These are phyloP conservation scores for Suillus sp. DNA, from an alignment of 768 basidiomycete genomes.

Conservation along the genomic window DNA sequence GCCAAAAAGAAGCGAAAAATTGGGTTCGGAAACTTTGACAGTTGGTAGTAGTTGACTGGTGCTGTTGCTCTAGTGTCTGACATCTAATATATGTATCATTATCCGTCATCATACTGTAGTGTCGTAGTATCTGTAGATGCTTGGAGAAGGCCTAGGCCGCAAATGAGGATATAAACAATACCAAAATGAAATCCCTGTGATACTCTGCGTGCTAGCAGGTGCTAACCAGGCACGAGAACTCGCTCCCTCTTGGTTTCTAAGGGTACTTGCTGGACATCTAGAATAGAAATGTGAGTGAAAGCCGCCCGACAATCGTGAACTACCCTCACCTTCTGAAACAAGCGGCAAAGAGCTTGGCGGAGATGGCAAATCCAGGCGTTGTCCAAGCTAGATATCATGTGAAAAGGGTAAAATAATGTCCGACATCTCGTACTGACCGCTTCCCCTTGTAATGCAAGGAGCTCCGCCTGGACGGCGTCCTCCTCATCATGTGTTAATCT, in stretches of 20 bases:
- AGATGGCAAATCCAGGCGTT: conserved; percentile 50
- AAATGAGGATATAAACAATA: background rate
- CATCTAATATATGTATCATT: conserved; percentile 1
- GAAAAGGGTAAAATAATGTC: background rate
- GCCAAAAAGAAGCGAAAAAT: conserved; percentile 78
- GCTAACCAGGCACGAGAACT: conserved; percentile 27
- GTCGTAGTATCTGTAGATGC: background rate
- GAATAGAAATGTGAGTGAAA: conserved; percentile 10
- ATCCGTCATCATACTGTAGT: conserved; percentile 1
- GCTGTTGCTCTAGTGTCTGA: background rate
- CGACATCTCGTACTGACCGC: conserved; percentile 41
- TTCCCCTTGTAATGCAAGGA: conserved; percentile 66
- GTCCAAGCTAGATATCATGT: conserved; percentile 33
- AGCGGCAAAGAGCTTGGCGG: conserved; percentile 52
- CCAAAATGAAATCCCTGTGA: background rate
- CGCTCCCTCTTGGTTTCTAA: conserved; percentile 11
- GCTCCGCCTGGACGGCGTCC: conserved; percentile 87
- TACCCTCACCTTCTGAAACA: conserved; percentile 36
- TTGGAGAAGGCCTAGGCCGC: background rate
- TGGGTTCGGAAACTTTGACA: conserved; percentile 91
- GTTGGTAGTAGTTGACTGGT: conserved; percentile 53
- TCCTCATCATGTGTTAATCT: conserved; percentile 88
- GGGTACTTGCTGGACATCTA: conserved; percentile 10
- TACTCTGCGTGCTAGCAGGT: background rate
- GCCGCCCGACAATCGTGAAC: conserved; percentile 4